Evolutionary conservation across 108 stramenopile species (phyloP), one percentile per base, ranked within the genome.

Genomic region (Seminavis robusta): DNA sequence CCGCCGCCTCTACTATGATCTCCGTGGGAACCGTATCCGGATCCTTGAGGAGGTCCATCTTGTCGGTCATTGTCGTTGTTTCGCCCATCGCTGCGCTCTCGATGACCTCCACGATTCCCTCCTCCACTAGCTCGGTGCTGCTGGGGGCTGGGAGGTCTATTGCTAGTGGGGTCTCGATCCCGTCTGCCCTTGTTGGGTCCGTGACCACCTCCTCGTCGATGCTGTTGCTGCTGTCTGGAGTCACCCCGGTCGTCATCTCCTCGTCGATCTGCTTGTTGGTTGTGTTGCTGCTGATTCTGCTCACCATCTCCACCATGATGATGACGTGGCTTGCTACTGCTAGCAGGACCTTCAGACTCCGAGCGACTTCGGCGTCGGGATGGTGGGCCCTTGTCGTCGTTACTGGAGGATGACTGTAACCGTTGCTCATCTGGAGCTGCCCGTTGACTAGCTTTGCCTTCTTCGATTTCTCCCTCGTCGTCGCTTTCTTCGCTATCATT

Each of bases 1-100:
- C 52, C 56, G n/a, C 62, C 13, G 7, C 38, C 15, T 17, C 29
- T 15, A 5, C 52, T 24, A 1, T 42, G 13, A 32, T 44, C 57
- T 36, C 8, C 36, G 42, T 21, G 42, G 15, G 42, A 43, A 10
- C n/a, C n/a, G 15, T 21, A n/a, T n/a, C n/a, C n/a, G n/a, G n/a
- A n/a, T n/a, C n/a, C n/a, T n/a, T n/a, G n/a, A n/a, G n/a, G n/a
- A n/a, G n/a, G n/a, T n/a, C n/a, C n/a, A n/a, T n/a, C n/a, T n/a
- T n/a, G n/a, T n/a, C n/a, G n/a, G n/a, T n/a, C n/a, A n/a, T n/a
- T n/a, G n/a, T n/a, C n/a, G n/a, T n/a, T n/a, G n/a, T n/a, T n/a
- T n/a, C n/a, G n/a, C n/a, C n/a, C n/a, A n/a, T n/a, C n/a, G n/a
- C n/a, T n/a, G n/a, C n/a, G n/a, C n/a, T n/a, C 23, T 11, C 42